Conservation (phyloP, 2,329 filamentous ascomycete species). For the Coniochaeta pulveracea region DNA sequence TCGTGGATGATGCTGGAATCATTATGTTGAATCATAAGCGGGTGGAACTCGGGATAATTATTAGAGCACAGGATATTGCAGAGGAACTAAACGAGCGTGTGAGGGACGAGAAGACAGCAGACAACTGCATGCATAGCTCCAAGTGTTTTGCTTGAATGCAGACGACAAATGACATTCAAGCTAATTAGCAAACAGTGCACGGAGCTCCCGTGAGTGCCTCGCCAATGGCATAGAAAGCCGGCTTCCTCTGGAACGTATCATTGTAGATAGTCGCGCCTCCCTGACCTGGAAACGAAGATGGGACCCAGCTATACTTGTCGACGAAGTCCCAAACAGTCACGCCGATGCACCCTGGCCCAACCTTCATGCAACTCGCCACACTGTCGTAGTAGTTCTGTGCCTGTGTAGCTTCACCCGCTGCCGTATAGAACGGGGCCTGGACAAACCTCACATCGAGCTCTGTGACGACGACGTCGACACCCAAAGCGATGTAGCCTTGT, state of each 20-base stretch:
- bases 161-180: too few relatives aligned
- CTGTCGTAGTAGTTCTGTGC: background rate
- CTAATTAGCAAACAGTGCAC: too few relatives aligned
- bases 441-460: slow-evolving; percentile 32
- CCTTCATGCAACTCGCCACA: slow-evolving; percentile 1
- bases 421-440: background rate
- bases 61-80: too few relatives aligned
- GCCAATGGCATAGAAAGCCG: background rate
- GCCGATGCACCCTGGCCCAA: slow-evolving; percentile 1
- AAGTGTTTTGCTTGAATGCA: too few relatives aligned
- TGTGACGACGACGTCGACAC: slow-evolving; percentile 34
- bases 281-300: background rate
- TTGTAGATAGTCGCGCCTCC: background rate
- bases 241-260: slow-evolving; percentile 1
- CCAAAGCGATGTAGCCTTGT: slow-evolving; percentile 23
- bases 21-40: too few relatives aligned
- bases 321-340: slow-evolving; percentile 2
- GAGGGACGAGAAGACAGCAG: too few relatives aligned
- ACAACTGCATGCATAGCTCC: too few relatives aligned
- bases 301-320: background rate
- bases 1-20: too few relatives aligned
- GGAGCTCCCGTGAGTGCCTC: slow-evolving; percentile 1
- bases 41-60: too few relatives aligned
- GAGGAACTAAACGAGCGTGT: too few relatives aligned
- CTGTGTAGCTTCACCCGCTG: slow-evolving; percentile 11